Conservation (phyloP, 164 flowering plant genomes). For the Cinnamomum chago region DNA sequence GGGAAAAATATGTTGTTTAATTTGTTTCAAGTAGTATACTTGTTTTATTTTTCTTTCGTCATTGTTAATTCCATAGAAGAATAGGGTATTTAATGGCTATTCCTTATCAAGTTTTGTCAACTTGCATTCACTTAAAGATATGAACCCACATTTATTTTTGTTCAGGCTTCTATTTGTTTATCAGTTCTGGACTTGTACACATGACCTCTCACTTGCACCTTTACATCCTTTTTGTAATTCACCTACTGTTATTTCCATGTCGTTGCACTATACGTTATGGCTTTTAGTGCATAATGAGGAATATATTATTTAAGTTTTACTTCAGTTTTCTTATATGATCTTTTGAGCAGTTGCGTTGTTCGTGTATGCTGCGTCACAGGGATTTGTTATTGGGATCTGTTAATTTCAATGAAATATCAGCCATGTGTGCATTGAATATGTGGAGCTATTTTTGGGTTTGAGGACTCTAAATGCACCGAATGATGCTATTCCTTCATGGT, state of each 20-base stretch:
- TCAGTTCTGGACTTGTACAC: not conserved
- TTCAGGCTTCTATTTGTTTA: not conserved
- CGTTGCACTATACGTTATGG: not conserved
- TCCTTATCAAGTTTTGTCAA: not conserved
- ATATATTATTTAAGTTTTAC: not conserved
- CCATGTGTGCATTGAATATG: conserved; percentile 7
- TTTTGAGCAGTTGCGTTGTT: not conserved
- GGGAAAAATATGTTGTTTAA: not conserved
- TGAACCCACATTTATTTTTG: not conserved
- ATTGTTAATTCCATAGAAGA: not conserved
- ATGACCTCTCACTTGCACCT: not conserved
- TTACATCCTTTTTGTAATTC: not conserved
- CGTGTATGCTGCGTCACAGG: not conserved
- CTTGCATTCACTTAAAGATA: not conserved
- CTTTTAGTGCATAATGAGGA: not conserved
- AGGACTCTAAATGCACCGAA: conserved; percentile 11
- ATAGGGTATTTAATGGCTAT: not conserved
- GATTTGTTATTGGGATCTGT: conserved; percentile 3
- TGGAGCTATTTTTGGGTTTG: conserved; percentile 1
- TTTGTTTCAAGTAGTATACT: not conserved
- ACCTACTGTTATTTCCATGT: not conserved
- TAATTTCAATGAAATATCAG: conserved; percentile 5
- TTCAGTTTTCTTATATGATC: not conserved
- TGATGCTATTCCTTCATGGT: conserved; percentile 12
- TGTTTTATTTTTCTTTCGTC: not conserved